phyloP scores from a whole-genome alignment of 305 asterid genomes.

The Galium porrigens region DNA sequence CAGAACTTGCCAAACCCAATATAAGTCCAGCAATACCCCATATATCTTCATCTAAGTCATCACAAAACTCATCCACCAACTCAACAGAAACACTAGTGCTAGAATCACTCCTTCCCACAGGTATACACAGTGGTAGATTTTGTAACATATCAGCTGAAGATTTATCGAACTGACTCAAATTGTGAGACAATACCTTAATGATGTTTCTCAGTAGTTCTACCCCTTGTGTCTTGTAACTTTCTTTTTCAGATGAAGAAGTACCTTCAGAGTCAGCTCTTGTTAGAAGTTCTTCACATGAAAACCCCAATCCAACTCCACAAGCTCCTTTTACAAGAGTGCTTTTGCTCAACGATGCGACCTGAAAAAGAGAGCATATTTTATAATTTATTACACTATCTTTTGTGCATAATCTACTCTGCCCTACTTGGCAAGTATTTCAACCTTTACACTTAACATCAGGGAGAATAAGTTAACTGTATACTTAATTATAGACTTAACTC shows the following conservation, averaged over 20 bases:
- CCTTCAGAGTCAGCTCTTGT: slow-evolving; percentile 42
- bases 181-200: slow-evolving; percentile 43
- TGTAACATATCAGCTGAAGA: slow-evolving; percentile 41
- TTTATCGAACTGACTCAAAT: slow-evolving; percentile 46
- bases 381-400: neutral
- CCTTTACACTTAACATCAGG: neutral
- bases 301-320: slow-evolving; percentile 89
- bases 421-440: neutral
- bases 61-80: slow-evolving; percentile 23
- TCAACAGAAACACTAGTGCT: slow-evolving; percentile 24
- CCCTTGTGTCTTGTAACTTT: slow-evolving; percentile 37
- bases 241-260: slow-evolving; percentile 29
- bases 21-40: slow-evolving; percentile 83
- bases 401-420: neutral
- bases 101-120: slow-evolving; percentile 28
- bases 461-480: neutral
- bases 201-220: slow-evolving; percentile 47
- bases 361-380: slow-evolving; percentile 14
- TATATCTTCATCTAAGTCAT: slow-evolving; percentile 56
- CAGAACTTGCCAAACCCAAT: slow-evolving; percentile 66
- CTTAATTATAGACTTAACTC: neutral
- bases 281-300: slow-evolving; percentile 71
- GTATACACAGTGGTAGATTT: slow-evolving; percentile 40
- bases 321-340: slow-evolving; percentile 90
- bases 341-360: slow-evolving; percentile 71